Base-by-base conservation (phyloP, 2,329 filamentous ascomycete species). In the Neoarthrinium moseri region DNA sequence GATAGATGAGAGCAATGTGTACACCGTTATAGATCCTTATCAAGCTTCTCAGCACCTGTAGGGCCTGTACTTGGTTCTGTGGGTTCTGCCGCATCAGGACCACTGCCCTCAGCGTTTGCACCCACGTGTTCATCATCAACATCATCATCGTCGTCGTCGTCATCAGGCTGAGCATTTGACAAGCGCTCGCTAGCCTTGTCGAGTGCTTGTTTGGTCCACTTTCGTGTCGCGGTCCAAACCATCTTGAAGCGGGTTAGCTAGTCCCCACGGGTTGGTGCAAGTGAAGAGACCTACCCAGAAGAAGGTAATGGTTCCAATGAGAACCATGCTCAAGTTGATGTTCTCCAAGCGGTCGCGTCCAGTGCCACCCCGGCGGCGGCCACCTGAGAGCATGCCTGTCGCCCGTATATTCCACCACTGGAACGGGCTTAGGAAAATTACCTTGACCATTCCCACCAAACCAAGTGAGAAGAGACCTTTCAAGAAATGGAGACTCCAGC, bases 401-500 rank as follows among this genome's bases (percentile, higher is more conserved):
- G 75, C 74, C 20, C 91, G 80, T 37, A 95, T 60, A 59, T 88
- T 87, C 73, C 83, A 87, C 80, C 85, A 90, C 44, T 89, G 79
- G 71, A 84, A 91, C 2, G 92, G 83, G 15, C 81, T 85, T 40
- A 95, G 69, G 43, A 95, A 73, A 22, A 87, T 86, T n/a, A n/a
- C n/a, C 67, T 96, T 96, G 46, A 91, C 64, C 49, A 95, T 87
- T 0, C 92, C 91, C 15, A 97, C 71, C 6, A 97, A 71, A 6
- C 94, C 94, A 40, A 97, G 77, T 5, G 89, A 92, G n/a, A 92
- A 85, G 54, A 96, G 76, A 0, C 94, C 94, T 66, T 96, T 96
- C 47, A 87, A 52, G 55, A 96, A 94, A 62, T 99, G 94, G 56
- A 88, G 83, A 6, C 74, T 58, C 92, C 92, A 97, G 2, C 82